Percentiles rank a stretch among this genome's conserved stretches.
These are phyloP conservation scores for Vishniacozyma victoriae DNA, from an alignment of 768 basidiomycete species.

Conservation along the genomic window DNA sequence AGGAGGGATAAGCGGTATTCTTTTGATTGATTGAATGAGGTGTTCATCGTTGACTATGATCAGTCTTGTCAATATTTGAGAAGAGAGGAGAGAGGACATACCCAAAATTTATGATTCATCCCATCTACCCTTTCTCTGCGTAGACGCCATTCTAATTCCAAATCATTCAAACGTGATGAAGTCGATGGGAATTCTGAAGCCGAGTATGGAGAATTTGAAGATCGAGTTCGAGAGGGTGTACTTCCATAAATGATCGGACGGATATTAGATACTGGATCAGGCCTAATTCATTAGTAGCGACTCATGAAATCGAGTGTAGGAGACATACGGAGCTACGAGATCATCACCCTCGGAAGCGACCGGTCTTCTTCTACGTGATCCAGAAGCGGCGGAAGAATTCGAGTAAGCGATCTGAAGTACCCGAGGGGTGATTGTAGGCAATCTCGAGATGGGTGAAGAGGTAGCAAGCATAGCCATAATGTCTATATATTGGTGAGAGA, in stretches of 20 bases:
- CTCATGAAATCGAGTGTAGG: not conserved
- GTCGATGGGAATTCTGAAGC: conserved; percentile 15
- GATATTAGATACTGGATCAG: conserved; percentile 41
- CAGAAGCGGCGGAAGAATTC: no score
- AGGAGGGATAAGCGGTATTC: conserved; percentile 30
- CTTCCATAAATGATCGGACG: conserved; percentile 39
- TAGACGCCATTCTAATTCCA: conserved; percentile 39
- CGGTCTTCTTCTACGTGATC: conserved; percentile 1
- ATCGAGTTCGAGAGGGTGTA: conserved; percentile 13
- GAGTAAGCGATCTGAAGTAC: no score
- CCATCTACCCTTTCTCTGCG: conserved; percentile 33
- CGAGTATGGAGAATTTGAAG: conserved; percentile 23
- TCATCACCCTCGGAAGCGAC: conserved; percentile 15
- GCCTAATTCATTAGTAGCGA: no score
- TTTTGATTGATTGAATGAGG: conserved; percentile 28
- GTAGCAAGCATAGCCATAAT: no score
- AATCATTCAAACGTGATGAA: conserved; percentile 12
- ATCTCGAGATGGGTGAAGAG: no score
- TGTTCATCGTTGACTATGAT: conserved; percentile 29
- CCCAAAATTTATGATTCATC: conserved; percentile 43
- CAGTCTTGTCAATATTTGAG: not conserved
- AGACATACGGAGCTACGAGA: conserved; percentile 39
- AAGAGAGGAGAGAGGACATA: conserved; percentile 7
- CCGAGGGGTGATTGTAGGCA: no score
- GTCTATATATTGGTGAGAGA: no score